Percentiles rank a stretch among this genome's conserved stretches.
Evolutionary conservation across 1,139 yeast genomes (phyloP).

Genomic region (Sugiyamaella paludigena): DNA sequence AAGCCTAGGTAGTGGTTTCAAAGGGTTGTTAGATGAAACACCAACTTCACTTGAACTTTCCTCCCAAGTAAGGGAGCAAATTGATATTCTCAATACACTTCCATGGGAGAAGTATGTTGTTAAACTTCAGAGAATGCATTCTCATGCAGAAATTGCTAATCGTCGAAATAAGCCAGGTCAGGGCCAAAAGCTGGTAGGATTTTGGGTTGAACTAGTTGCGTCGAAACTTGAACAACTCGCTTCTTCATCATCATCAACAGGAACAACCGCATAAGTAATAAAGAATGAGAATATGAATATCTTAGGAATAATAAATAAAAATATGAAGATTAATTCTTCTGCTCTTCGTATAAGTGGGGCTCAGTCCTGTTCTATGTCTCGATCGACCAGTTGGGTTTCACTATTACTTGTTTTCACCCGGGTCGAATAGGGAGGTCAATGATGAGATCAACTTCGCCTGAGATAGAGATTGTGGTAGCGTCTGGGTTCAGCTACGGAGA

Average conservation of each 20-base stretch:
- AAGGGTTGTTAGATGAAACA: slow-evolving; percentile 25
- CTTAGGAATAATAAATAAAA: no score
- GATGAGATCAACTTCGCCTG: background rate
- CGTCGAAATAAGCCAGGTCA: slow-evolving; percentile 34
- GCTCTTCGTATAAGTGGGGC: background rate
- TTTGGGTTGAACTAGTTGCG: slow-evolving; percentile 25
- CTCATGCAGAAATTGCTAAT: slow-evolving; percentile 73
- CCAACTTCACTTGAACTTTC: slow-evolving; percentile 25
- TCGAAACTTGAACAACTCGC: background rate
- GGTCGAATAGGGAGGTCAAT: no score
- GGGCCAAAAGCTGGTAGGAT: slow-evolving; percentile 31
- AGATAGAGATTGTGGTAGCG: no score
- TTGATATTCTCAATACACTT: slow-evolving; percentile 56
- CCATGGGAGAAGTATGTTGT: slow-evolving; percentile 72
- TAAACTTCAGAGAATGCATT: slow-evolving; percentile 60
- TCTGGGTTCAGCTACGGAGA: no score
- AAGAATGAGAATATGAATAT: background rate
- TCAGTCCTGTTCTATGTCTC: background rate
- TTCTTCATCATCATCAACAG: background rate
- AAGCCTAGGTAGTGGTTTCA: slow-evolving; percentile 20
- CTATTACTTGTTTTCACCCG: no score
- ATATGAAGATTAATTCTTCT: no score
- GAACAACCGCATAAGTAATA: background rate
- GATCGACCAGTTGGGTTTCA: no score
- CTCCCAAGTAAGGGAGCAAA: slow-evolving; percentile 47